These are phyloP conservation scores for Aureobasidium mangrovei DNA, from an alignment of 2,329 filamentous ascomycete genomes.

Conservation along the genomic window DNA sequence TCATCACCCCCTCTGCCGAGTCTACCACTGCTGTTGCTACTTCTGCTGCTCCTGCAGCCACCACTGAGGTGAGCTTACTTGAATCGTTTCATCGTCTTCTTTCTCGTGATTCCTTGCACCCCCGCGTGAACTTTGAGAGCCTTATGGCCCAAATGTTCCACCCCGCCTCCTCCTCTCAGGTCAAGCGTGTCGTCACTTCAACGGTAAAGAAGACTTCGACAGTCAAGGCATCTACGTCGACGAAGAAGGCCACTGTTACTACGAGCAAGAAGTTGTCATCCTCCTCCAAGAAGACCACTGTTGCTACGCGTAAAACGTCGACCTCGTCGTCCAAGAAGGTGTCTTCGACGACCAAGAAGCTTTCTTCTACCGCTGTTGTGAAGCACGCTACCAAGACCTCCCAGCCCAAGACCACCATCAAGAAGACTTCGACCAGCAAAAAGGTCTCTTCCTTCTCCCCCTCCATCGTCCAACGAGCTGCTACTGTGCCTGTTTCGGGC, in stretches of 20 bases:
- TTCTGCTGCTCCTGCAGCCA: conserved; percentile 12
- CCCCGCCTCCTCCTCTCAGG: conserved; percentile 5
- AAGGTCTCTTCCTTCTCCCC: conserved; percentile 9
- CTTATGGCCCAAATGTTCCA: conserved; percentile 11
- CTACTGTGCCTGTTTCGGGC: neutral
- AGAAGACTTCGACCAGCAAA: conserved; percentile 8
- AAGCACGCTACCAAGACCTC: neutral
- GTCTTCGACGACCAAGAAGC: neutral
- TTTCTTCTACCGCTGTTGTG: conserved; percentile 1
- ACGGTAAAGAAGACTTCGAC: conserved; percentile 6
- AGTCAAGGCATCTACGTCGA: conserved; percentile 6
- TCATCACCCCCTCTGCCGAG: conserved; percentile 5
- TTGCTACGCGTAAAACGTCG: no score
- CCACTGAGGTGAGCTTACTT: conserved; percentile 10
- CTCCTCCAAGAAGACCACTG: conserved; percentile 7
- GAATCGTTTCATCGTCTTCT: conserved; percentile 9
- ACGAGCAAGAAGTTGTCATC: neutral
- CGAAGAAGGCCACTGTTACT: conserved; percentile 7
- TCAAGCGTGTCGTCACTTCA: conserved; percentile 15
- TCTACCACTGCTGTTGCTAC: conserved; percentile 12
- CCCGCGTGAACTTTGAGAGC: conserved; percentile 7
- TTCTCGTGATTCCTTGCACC: conserved; percentile 10
- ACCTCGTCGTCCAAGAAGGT: conserved; percentile 7
- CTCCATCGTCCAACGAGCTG: conserved; percentile 9
- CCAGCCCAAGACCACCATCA: neutral